Conservation (phyloP, 2,329 filamentous ascomycete genomes). For the Arthrobotrys entomopaga region DNA sequence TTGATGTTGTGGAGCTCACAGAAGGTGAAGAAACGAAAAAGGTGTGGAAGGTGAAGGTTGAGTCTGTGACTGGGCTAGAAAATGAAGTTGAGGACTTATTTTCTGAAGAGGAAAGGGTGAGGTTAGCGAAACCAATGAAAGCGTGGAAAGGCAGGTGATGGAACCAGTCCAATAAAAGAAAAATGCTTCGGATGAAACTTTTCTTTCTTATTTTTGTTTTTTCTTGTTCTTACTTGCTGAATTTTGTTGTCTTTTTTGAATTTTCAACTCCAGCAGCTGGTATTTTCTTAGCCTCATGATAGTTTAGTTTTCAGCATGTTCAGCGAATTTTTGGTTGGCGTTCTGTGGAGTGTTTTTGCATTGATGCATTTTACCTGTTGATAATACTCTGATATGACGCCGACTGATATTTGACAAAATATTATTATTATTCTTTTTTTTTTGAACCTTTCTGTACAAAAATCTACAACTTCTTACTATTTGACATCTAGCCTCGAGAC, state of each 20-base stretch:
- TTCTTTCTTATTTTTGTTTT: slow-evolving; percentile 1
- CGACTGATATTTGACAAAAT: too few species aligned
- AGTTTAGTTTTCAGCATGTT: slow-evolving; percentile 1
- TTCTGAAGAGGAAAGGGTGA: slow-evolving; percentile 22
- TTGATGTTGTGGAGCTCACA: slow-evolving; percentile 36
- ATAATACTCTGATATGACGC: neutral
- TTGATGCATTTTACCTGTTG: neutral
- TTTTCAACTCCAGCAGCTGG: neutral
- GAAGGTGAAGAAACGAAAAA: slow-evolving; percentile 33
- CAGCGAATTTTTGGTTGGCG: slow-evolving; percentile 7
- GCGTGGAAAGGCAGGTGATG: slow-evolving; percentile 38
- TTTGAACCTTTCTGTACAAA: too few species aligned
- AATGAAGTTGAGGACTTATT: neutral
- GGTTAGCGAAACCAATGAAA: slow-evolving; percentile 44
- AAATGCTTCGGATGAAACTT: neutral
- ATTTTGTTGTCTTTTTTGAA: neutral
- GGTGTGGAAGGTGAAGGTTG: slow-evolving; percentile 39
- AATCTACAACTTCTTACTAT: too few species aligned
- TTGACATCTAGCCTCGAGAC: too few species aligned
- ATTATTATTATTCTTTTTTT: too few species aligned
- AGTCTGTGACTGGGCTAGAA: neutral
- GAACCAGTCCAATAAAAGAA: slow-evolving; percentile 4
- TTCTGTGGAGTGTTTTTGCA: neutral
- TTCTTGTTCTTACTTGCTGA: neutral
- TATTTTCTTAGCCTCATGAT: neutral